Evolutionary conservation across 2,329 filamentous ascomycete species (phyloP), one percentile per base, ranked within the genome.

Genomic region (Scedosporium minutisporum): DNA sequence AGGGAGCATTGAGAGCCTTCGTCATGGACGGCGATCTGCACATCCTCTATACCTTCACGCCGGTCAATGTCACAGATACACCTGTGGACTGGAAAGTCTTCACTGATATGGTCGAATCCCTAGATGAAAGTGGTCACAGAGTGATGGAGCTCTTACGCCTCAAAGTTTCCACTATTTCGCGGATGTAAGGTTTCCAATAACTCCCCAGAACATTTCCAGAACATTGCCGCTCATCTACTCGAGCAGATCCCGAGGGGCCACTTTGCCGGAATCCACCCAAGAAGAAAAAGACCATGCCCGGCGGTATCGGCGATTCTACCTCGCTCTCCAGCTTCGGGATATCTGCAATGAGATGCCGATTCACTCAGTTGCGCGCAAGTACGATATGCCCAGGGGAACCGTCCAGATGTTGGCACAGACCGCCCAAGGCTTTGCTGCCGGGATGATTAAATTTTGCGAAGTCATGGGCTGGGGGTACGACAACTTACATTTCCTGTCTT

Each of bases 1-100:
- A 80, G 63, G 82, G 82, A 66, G 87, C 89, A 0, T 77, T 92
- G 2, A 78, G 82, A 64, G 87, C 87, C 1, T 92, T 93, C 68
- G 89, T 91, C 12, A 87, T 93, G 83, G 88, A 92, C 69, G 87
- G 88, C 3, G 89, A 93, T 65, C 87, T 93, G 85, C 89, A 92
- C 68, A 82, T 90, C 12, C 80, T 91, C 57, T 93, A 92, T 70
- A 86, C 85, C 44, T 91, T 92, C 66, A 91, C 89, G 0, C 89
- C 89, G 0, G 81, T 92, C 2, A 85, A 90, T 58, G 78, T 82
- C 58, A 75, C 78, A 27, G 76, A 75, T 1, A 74, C 80, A 3
- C 75, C 78, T 7, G 80, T 92, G 63, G 87, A 91, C 67, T 92
- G 89, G 89, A 82, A 83, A 61, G 81, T 86, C 0, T 91, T 90